Percentiles rank a stretch among this genome's conserved stretches.
Evolutionary conservation across 805 yeast genomes (phyloP).

Genomic region (Clavispora fructus): DNA sequence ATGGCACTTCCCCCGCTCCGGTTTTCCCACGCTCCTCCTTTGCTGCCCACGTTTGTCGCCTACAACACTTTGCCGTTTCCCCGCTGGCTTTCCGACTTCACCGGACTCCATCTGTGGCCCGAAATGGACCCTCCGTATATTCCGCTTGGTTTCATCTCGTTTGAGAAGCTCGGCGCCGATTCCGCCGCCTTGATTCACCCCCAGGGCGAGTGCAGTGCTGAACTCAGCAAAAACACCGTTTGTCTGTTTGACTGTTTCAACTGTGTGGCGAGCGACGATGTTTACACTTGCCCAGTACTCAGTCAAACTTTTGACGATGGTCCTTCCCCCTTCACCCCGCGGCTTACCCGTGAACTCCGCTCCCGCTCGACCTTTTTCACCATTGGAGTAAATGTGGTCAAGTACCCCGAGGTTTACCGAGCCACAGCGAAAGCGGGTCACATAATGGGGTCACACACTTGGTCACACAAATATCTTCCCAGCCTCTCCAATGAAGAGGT

Average conservation of each 20-base stretch:
- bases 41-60: slow-evolving; percentile 3
- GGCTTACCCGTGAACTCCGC: slow-evolving; percentile 47
- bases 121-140: slow-evolving; percentile 83
- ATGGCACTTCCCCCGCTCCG: background rate
- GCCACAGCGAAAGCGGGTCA: slow-evolving; percentile 61
- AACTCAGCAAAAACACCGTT: slow-evolving; percentile 33
- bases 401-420: slow-evolving; percentile 68
- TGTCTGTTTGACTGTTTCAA: slow-evolving; percentile 87
- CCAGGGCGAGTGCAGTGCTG: slow-evolving; percentile 55
- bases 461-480: slow-evolving; percentile 88
- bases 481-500: slow-evolving; percentile 71
- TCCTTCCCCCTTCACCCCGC: slow-evolving; percentile 69
- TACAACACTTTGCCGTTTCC: slow-evolving; percentile 54
- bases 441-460: slow-evolving; percentile 81
- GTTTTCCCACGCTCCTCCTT: slow-evolving; percentile 2
- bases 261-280: slow-evolving; percentile 74
- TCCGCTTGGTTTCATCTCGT: slow-evolving; percentile 66
- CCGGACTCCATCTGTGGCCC: slow-evolving; percentile 81
- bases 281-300: slow-evolving; percentile 63
- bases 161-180: slow-evolving; percentile 43
- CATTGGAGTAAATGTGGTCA: slow-evolving; percentile 74
- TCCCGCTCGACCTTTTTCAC: slow-evolving; percentile 74
- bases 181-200: slow-evolving; percentile 36
- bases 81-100: slow-evolving; percentile 67
- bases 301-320: slow-evolving; percentile 96